Evolutionary conservation across 1,284 basidiomycete species (phyloP), one percentile per base, ranked within the genome.

Genomic region (Nidula niveotomentosa): DNA sequence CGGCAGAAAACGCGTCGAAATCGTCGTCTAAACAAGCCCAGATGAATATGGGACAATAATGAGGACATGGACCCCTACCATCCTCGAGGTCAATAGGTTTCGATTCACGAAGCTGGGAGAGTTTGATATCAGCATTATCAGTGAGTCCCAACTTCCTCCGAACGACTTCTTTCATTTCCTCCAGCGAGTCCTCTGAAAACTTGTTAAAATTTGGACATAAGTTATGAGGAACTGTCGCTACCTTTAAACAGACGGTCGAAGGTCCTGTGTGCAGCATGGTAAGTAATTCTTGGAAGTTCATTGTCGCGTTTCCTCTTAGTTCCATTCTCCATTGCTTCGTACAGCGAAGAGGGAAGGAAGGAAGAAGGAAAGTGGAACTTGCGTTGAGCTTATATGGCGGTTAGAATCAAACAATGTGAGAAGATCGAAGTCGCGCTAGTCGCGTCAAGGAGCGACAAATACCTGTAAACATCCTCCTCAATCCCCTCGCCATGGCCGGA

Each of bases 211-310:
- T 23, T 23, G 35, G 48, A 52, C 10, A 36, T 15, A 50, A 36
- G 51, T 43, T 15, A 36, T 46, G 39, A 52, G 48, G n/a, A n/a
- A 8, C 35, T 18, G 6, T 51, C 49, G 46, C 9, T 63, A 87
- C 88, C 86, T 74, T 79, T 83, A 60, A 89, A 81, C n/a, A 88
- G 68, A 54, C 85, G 75, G 48, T 86, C 85, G 65, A 89, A 88
- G 6, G 76, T 77, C 57, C 80, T 74, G 17, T 66, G 66, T 15
- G 65, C 66, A 2, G 79, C 68, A 59, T 79, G 77, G 58, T 82
- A 88, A n/a, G 81, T 81, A 41, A 88, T 75, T 54, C 77, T 77
- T n/a, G 81, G 77, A 33, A 62, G 65, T 36, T 72, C 73, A 0
- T 59, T 60, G 51, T 80, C 77, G 60, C 76, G 74, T 63, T 80